Evolutionary conservation across 1,284 basidiomycete species (phyloP).

Genomic region (Pseudozyma hubeiensis): DNA sequence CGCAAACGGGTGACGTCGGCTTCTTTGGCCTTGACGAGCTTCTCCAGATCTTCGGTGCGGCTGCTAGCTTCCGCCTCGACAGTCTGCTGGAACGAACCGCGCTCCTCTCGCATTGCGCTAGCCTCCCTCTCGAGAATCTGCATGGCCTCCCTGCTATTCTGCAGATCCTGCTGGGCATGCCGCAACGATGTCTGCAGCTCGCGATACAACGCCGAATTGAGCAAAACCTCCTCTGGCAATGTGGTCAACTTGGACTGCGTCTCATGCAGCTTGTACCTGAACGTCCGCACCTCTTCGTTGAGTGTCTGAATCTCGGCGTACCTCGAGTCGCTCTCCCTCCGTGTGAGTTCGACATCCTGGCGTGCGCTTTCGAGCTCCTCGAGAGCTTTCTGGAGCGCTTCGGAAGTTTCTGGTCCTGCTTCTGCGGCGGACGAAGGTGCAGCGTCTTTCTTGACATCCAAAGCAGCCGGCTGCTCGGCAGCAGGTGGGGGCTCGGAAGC

Average conservation of each 20-base stretch:
- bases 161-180: constrained; percentile 30
- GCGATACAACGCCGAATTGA: constrained; percentile 32
- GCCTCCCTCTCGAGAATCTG: constrained; percentile 55
- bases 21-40: constrained; percentile 77
- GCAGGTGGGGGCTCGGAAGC: constrained; percentile 13
- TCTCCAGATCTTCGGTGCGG: constrained; percentile 77
- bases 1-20: constrained; percentile 70
- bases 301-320: constrained; percentile 51
- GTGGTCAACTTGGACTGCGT: constrained; percentile 28
- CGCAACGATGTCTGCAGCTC: constrained; percentile 31
- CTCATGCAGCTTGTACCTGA: constrained; percentile 38
- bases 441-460: constrained; percentile 16
- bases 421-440: constrained; percentile 3
- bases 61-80: constrained; percentile 55
- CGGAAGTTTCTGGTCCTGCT: constrained; percentile 17
- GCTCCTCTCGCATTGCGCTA: constrained; percentile 57
- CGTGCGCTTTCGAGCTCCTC: constrained; percentile 36
- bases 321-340: constrained; percentile 43
- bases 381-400: constrained; percentile 31
- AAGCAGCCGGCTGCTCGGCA: not conserved
- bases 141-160: constrained; percentile 19
- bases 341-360: constrained; percentile 42
- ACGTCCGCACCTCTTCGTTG: constrained; percentile 40
- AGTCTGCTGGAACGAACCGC: constrained; percentile 31
- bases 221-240: constrained; percentile 40